Percentiles rank a stretch among this genome's conserved stretches.
phyloP scores from a whole-genome alignment of 2,329 filamentous ascomycete genomes.

The Botrytis pseudocinerea region DNA sequence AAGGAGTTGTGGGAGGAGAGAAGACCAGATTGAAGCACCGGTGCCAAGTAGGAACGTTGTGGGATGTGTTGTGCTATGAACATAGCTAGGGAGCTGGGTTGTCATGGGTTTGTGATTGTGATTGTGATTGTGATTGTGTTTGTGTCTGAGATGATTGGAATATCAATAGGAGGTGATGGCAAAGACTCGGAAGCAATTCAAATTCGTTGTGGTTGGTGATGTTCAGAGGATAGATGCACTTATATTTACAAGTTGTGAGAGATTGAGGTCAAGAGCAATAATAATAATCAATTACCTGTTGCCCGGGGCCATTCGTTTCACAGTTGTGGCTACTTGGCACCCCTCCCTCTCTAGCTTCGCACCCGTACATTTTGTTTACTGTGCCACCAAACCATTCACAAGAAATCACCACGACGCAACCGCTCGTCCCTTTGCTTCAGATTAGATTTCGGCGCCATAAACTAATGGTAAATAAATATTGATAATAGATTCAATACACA shows the following conservation, averaged over 20 bases:
- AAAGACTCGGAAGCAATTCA: neutral
- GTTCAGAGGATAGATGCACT: neutral
- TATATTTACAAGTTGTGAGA: neutral
- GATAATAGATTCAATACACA: neutral
- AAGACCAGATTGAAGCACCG: neutral
- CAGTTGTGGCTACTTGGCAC: neutral
- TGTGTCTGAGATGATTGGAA: neutral
- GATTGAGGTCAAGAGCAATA: neutral
- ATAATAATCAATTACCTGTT: neutral
- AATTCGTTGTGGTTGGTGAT: neutral
- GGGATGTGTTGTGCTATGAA: conserved; percentile 3
- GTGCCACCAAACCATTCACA: neutral
- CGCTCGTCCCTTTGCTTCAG: neutral
- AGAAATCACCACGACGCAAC: neutral
- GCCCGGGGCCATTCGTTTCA: neutral
- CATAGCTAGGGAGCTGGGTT: neutral
- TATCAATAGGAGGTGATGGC: neutral
- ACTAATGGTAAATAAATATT: neutral
- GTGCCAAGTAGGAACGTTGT: conserved; percentile 18
- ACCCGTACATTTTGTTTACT: neutral
- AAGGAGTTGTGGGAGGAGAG: conserved; percentile 13
- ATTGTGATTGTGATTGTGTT: too few relatives aligned
- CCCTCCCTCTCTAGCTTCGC: too few relatives aligned
- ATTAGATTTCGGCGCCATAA: neutral
- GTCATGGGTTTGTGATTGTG: neutral